Evolutionary conservation across 345 rosid genomes (phyloP).

Genomic region (Corchorus olitorius): DNA sequence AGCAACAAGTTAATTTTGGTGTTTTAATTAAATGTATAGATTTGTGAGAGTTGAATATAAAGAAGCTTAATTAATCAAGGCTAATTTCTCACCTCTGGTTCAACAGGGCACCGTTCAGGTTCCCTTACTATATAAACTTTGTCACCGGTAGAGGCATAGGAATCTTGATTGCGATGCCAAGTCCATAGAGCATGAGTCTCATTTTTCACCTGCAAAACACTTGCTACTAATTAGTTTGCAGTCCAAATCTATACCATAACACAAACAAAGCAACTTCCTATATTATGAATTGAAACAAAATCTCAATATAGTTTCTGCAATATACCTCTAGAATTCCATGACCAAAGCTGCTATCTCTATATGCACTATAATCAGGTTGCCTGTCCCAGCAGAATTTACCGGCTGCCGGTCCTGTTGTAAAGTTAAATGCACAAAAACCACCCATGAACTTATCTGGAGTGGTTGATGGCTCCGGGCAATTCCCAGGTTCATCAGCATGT

Average conservation of each 20-base stretch:
- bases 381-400: conserved; percentile 69
- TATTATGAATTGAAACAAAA: not conserved
- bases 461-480: conserved; percentile 64
- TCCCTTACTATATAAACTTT: conserved; percentile 71
- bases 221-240: not conserved
- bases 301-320: not conserved
- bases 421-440: conserved; percentile 66
- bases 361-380: conserved; percentile 80
- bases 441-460: conserved; percentile 55
- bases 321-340: conserved; percentile 91
- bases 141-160: conserved; percentile 52
- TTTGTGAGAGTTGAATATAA: not conserved
- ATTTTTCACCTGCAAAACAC: conserved; percentile 63
- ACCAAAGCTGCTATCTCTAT: conserved; percentile 93
- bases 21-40: not conserved
- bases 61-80: not conserved
- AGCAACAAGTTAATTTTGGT: not conserved
- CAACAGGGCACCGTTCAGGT: conserved; percentile 52
- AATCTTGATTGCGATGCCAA: conserved; percentile 78
- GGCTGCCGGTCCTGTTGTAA: conserved; percentile 61
- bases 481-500: conserved; percentile 86
- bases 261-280: too few relatives aligned
- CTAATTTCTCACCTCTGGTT: conserved; percentile 24
- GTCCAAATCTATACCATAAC: not conserved
- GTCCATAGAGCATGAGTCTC: conserved; percentile 93